Conservation (phyloP, 441 rosid genomes). For the Melastoma candidum region DNA sequence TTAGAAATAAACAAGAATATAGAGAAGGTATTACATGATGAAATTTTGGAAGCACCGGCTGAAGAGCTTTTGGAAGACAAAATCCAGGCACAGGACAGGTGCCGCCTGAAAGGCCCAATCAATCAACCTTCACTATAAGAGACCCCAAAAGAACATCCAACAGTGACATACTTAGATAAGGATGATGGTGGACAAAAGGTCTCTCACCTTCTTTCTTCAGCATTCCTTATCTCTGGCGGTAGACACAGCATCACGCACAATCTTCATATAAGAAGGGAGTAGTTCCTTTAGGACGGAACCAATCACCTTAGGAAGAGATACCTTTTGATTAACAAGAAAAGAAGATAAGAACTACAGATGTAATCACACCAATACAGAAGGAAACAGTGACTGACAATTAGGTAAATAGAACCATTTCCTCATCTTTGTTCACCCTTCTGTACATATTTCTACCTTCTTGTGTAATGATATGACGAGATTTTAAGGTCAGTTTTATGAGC, state of each 20-base stretch:
- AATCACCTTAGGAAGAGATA: slow-evolving; percentile 77
- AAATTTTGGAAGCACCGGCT: slow-evolving; percentile 92
- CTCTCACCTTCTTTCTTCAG: slow-evolving; percentile 72
- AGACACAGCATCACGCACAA: slow-evolving; percentile 95
- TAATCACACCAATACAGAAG: too few species aligned
- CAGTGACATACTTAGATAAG: neutral
- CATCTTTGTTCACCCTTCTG: too few species aligned
- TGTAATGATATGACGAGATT: too few species aligned
- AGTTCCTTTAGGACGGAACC: slow-evolving; percentile 93
- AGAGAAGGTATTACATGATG: slow-evolving; percentile 52
- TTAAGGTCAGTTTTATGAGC: too few species aligned
- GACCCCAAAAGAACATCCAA: neutral
- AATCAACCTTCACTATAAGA: neutral
- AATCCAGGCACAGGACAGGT: slow-evolving; percentile 87
- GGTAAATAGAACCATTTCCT: too few species aligned
- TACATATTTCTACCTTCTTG: too few species aligned
- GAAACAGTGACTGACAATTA: too few species aligned
- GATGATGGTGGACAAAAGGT: slow-evolving; percentile 4
- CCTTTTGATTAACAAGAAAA: slow-evolving; percentile 31
- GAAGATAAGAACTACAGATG: slow-evolving; percentile 17
- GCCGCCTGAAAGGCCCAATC: slow-evolving; percentile 62
- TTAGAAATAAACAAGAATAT: slow-evolving; percentile 3
- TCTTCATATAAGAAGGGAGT: slow-evolving; percentile 81
- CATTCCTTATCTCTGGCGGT: slow-evolving; percentile 96
- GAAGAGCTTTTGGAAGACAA: slow-evolving; percentile 92